Evolutionary conservation across 371 early-diverging fungal species (phyloP), one percentile per base, ranked within the genome.

Genomic region (Thermomucor indicae-seudaticae): DNA sequence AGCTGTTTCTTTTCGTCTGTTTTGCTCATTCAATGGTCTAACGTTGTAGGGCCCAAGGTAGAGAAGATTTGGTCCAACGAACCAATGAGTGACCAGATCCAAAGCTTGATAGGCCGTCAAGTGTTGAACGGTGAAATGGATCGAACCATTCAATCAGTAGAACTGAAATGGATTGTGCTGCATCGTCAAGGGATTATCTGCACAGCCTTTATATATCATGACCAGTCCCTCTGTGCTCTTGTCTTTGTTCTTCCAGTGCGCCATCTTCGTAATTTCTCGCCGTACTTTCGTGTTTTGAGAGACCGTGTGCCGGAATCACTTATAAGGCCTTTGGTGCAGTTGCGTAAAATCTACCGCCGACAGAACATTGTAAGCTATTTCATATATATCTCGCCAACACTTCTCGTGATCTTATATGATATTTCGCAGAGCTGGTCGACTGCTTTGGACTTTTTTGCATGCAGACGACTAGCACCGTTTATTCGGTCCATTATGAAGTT

Each of bases 71-170:
- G 69, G 65, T 64, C 72, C 1, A 44, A 51, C 11, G 60, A 23
- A 7, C 63, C 65, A 28, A 42, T 59, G 1, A 19, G 58, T 7
- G 68, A 67, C 20, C 62, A 65, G 38, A 20, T 61, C 6, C 65
- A 65, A 35, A 64, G 59, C 42, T 64, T 67, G 37, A 70, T 79
- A 43, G 78, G 72, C 10, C 69, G 78, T 48, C 82, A 81, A 44
- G 69, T 81, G n/a, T 57, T 81, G 55, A 81, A 79, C 49, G 82
- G 82, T 4, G 82, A 81, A 34, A 72, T 81, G 58, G 75, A 74
- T 49, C 63, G 60, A 41, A 60, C 42, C n/a, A 55, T 43, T 45
- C 52, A 51, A 3, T 44, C 35, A 2, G 65, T 75, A 1, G 82
- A 81, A 37, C 67, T 79, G 6, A 81, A 81, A 62, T 78, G 79